phyloP scores from a whole-genome alignment of 257 asterid species.

The Ophiorrhiza pumila region DNA sequence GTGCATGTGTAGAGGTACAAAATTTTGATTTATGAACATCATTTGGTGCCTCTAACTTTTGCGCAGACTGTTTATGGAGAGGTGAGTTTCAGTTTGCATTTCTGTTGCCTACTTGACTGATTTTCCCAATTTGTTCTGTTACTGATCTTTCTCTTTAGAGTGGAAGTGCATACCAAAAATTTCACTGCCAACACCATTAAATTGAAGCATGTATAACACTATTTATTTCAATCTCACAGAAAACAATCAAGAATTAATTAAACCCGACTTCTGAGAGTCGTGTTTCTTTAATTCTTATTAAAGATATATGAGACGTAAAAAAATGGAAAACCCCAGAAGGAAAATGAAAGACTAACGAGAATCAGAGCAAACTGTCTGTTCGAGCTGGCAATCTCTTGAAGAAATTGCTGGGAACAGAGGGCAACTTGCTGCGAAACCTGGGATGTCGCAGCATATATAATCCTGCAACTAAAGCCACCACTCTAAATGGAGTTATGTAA shows the following conservation, averaged over 20 bases:
- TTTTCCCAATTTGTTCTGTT: neutral
- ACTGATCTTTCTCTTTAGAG: neutral
- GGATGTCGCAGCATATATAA: slow-evolving; percentile 64
- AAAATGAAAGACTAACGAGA: neutral
- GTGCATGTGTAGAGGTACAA: neutral
- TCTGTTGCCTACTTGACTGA: no score
- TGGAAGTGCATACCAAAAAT: neutral
- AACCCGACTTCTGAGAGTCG: neutral
- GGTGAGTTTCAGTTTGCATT: neutral
- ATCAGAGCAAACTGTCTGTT: slow-evolving; percentile 65
- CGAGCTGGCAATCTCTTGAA: slow-evolving; percentile 62
- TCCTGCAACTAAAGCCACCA: slow-evolving; percentile 47
- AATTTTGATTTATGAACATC: no score
- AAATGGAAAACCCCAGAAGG: neutral
- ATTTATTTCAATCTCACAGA: neutral
- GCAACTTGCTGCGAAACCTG: slow-evolving; percentile 64
- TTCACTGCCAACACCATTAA: neutral
- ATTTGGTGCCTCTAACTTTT: neutral
- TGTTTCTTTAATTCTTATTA: neutral
- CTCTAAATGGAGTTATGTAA: slow-evolving; percentile 49
- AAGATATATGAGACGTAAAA: neutral
- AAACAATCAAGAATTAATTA: neutral
- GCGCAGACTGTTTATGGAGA: neutral
- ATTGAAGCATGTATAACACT: neutral
- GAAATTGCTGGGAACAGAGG: slow-evolving; percentile 63